Conservation (phyloP, 345 rosid species). For the Populus davidiana region DNA sequence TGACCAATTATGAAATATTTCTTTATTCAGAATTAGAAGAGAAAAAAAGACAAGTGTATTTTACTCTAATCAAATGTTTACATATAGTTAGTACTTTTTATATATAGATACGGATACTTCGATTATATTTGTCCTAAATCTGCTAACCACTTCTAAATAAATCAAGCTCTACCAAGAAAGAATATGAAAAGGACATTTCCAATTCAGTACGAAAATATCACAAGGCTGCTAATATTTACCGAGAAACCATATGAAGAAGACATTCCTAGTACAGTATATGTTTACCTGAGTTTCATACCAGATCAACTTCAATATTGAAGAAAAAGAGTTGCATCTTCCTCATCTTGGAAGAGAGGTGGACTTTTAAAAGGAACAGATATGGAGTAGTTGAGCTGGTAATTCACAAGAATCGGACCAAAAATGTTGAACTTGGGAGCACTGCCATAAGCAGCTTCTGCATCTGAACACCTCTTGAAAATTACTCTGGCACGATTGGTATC, state of each 20-base stretch:
- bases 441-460: conserved; percentile 76
- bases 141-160: background rate
- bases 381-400: conserved; percentile 66
- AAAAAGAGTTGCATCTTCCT: conserved; percentile 27
- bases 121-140: background rate
- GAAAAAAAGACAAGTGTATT: background rate
- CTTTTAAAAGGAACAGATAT: conserved; percentile 57
- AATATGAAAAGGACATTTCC: background rate
- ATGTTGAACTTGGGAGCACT: conserved; percentile 77
- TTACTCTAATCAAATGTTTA: background rate
- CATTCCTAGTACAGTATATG: background rate
- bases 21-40: background rate
- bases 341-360: conserved; percentile 16
- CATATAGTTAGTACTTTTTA: background rate
- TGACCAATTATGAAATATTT: background rate
- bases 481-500: conserved; percentile 82
- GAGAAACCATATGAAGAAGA: background rate
- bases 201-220: background rate
- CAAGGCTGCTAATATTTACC: background rate
- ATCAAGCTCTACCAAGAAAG: background rate
- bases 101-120: background rate
- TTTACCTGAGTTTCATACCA: conserved; percentile 30
- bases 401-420: conserved; percentile 64
- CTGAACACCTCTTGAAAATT: conserved; percentile 65
- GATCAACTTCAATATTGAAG: conserved; percentile 21